phyloP scores from a whole-genome alignment of 2,329 filamentous ascomycete species.

The Fusarium citri region DNA sequence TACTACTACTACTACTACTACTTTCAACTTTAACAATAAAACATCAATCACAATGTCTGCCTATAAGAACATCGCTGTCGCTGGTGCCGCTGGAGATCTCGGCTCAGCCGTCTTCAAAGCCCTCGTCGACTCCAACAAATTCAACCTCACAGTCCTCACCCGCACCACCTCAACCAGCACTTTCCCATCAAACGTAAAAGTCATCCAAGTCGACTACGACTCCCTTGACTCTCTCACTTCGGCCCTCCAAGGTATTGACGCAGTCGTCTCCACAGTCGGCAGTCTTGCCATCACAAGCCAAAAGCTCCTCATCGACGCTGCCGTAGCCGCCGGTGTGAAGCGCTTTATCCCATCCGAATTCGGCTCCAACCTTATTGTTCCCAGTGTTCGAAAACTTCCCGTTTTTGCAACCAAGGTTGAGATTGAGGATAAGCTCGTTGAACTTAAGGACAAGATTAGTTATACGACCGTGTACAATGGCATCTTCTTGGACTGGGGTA shows the following conservation, averaged over 20 bases:
- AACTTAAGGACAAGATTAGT: slow-evolving; percentile 57
- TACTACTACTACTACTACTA: too few relatives aligned
- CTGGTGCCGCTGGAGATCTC: slow-evolving; percentile 53
- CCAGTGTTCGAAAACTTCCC: slow-evolving; percentile 57
- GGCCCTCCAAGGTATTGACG: slow-evolving; percentile 68
- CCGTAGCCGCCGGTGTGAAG: slow-evolving; percentile 68
- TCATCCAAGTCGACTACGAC: slow-evolving; percentile 54
- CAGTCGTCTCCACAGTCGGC: slow-evolving; percentile 57
- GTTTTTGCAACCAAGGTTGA: slow-evolving; percentile 64
- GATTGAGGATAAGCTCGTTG: slow-evolving; percentile 54
- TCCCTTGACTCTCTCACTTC: slow-evolving; percentile 60
- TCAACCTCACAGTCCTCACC: slow-evolving; percentile 53
- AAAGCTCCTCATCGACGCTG: slow-evolving; percentile 65
- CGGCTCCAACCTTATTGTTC: slow-evolving; percentile 51
- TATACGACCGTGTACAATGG: slow-evolving; percentile 68
- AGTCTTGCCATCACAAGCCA: slow-evolving; percentile 55
- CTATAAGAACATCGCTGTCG: slow-evolving; percentile 54
- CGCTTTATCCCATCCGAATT: slow-evolving; percentile 73
- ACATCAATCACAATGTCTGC: slow-evolving; percentile 42
- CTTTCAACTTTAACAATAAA: not conserved
- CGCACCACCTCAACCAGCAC: slow-evolving; percentile 56
- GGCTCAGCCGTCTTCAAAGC: slow-evolving; percentile 49
- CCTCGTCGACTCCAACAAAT: slow-evolving; percentile 48
- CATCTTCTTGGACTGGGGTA: slow-evolving; percentile 70
- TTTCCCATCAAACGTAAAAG: slow-evolving; percentile 46